Evolutionary conservation across 352 stramenopile genomes (phyloP), one percentile per base, ranked within the genome.

Genomic region (Pythium biforme): DNA sequence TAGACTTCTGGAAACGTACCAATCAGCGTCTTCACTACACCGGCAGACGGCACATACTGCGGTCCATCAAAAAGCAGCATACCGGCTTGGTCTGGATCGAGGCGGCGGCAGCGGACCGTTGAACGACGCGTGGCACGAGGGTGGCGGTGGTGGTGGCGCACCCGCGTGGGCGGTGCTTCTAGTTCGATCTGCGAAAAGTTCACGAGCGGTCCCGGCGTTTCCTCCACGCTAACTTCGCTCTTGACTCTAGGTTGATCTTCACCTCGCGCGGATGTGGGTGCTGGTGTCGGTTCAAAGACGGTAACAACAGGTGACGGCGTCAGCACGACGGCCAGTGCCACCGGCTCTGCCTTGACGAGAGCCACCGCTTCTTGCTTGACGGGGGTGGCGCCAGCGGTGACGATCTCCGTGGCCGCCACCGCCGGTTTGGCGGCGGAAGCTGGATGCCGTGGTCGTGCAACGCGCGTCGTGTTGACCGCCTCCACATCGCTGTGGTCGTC

Each of bases 1-100:
- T 12, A 0, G 15, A 4, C 19, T 9, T 6, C 14, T 19, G 7
- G 8, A n/a, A 37, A 43, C 37, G 23, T 71, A 84, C 82, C 79
- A 49, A 91, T 72, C 37, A 92, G 77, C 3, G 81, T 69, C 10
- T 77, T 71, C 7, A 92, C 62, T 15, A 87, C 77, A 25, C 51
- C 60, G 0, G 79, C 70, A 37, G 70, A 76, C 17, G 83, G 77
- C 0, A 69, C 66, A 58, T 90, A 74, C 34, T 77, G 71, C 11
- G 74, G 70, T 26, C 83, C 80, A 48, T 89, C 79, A 64, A 90
- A 92, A 11, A 92, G 70, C 48, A 90, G 40, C 55, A 89, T 85
- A 17, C 76, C 83, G 4, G 83, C 83, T 54, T 89, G 71, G 56
- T 89, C 81, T 55, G 89, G 80, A 33, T 78, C 76, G 14, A 92